Evolutionary conservation across 1,139 yeast genomes (phyloP), one percentile per base, ranked within the genome.

Genomic region (Yamadazyma atlantica): DNA sequence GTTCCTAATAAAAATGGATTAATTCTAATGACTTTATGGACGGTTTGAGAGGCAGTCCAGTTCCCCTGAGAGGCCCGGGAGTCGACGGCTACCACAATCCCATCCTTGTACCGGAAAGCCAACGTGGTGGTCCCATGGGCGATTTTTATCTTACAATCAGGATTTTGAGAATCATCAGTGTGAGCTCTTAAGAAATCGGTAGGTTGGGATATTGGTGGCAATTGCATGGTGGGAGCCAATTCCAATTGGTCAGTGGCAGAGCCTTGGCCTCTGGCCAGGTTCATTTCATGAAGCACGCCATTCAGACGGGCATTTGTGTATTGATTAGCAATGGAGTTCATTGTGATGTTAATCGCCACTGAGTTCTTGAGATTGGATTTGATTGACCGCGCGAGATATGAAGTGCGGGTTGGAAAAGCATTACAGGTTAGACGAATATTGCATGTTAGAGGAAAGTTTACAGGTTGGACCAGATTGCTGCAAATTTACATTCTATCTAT

Each of bases 51-150:
- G 12, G 97, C 98, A 54, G 94, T 85, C 97, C 97, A 92, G 56
- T 85, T 84, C 38, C 98, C 98, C 10, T 95, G 96, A n/a, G 97
- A 86, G 43, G 98, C 97, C 65, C 98, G 80, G 24, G 97, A 89
- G 67, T 92, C 98, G 18, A 92, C 97, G 0, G 97, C 97, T 40
- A 92, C 97, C 31, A 92, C 73, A 51, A 92, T 90, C 23, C 99
- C 99, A 15, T 92, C 97, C 66, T 90, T 81, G 66, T 90, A 94
- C 61, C 97, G 77, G 69, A 94, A 92, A 7, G 97, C 97, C 51
- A 92, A 74, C 5, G 99, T 92, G 12, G 99, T 92, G 19, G 99
- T 92, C 63, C 99, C 99, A 65, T 92, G 99, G 19, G 97, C 96
- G 56, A 92, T 86, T 63, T 92, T 92, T 66, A 94, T 92, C 58